These are phyloP conservation scores for Lactifluus rugatus DNA, from an alignment of 768 basidiomycete genomes.

Conservation along the genomic window DNA sequence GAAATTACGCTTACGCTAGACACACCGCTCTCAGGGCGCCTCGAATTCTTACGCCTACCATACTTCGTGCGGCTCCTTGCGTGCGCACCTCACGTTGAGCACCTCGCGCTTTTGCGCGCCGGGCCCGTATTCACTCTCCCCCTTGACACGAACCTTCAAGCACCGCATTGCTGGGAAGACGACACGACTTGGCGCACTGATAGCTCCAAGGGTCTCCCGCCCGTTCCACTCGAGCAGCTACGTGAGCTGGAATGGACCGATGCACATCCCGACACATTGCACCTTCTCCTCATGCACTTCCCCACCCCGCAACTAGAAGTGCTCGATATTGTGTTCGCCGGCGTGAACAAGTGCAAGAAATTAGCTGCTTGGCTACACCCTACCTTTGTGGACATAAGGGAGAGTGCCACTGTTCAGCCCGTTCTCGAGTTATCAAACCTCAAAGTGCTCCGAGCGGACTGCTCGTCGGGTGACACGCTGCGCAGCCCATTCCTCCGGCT, in stretches of 20 bases:
- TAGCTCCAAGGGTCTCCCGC: neutral
- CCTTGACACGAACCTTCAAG: neutral
- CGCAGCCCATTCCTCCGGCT: constrained; percentile 16
- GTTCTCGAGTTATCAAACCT: constrained; percentile 5
- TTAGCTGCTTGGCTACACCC: neutral
- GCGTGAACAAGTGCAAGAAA: constrained; percentile 5
- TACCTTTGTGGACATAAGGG: neutral
- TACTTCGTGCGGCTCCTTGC: constrained; percentile 13
- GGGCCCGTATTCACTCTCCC: constrained; percentile 5
- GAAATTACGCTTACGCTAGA: constrained; percentile 9
- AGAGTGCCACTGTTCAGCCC: neutral
- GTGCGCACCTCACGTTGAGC: constrained; percentile 12
- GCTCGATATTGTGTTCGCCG: constrained; percentile 9
- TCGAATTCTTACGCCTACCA: neutral
- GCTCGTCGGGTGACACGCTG: constrained; percentile 6
- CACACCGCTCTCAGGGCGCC: neutral
- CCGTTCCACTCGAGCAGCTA: constrained; percentile 9
- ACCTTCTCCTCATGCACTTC: constrained; percentile 10
- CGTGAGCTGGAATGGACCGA: constrained; percentile 17
- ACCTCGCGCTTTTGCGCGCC: constrained; percentile 4
- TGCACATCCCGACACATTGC: constrained; percentile 8
- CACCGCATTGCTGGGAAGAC: neutral
- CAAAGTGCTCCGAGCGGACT: constrained; percentile 10
- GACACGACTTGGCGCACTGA: constrained; percentile 3
- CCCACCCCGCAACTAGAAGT: constrained; percentile 6